A percentile compares a stretch with the other conserved stretches of the same genome.
Conservation (phyloP, 768 basidiomycete species). For the Sporobolomyces roseus region DNA sequence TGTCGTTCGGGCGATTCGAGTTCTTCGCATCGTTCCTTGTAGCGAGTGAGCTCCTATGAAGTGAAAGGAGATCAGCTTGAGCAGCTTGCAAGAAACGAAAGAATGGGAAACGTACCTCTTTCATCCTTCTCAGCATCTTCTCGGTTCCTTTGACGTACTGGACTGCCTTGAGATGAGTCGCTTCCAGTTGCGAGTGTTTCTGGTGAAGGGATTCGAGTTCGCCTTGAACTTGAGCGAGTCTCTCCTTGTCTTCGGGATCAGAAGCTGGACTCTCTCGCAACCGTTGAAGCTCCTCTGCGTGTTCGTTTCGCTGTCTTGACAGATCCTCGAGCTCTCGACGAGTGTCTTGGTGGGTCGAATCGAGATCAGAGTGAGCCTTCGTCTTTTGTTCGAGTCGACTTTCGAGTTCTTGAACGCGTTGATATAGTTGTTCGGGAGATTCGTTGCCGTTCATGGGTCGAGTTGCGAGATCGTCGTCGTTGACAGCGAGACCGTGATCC, state of each 20-base stretch:
- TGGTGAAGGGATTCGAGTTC: slow-evolving; percentile 51
- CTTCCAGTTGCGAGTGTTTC: slow-evolving; percentile 68
- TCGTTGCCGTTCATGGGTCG: slow-evolving; percentile 46
- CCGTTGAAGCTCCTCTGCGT: slow-evolving; percentile 24
- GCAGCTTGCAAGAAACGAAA: neutral
- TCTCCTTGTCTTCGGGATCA: slow-evolving; percentile 16
- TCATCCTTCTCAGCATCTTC: slow-evolving; percentile 94
- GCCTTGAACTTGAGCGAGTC: slow-evolving; percentile 55
- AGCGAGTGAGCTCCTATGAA: slow-evolving; percentile 69
- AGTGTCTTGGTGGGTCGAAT: slow-evolving; percentile 49
- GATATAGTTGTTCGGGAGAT: slow-evolving; percentile 44
- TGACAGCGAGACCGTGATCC: slow-evolving; percentile 74
- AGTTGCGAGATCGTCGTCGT: slow-evolving; percentile 59
- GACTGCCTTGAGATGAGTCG: slow-evolving; percentile 93
- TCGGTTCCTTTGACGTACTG: slow-evolving; percentile 98
- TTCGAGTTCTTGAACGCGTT: slow-evolving; percentile 70
- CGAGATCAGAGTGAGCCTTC: slow-evolving; percentile 86
- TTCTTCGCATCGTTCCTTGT: slow-evolving; percentile 72
- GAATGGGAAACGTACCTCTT: slow-evolving; percentile 55
- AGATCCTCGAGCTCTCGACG: slow-evolving; percentile 25
- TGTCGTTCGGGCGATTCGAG: slow-evolving; percentile 58
- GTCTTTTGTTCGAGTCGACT: slow-evolving; percentile 74
- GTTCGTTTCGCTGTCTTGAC: slow-evolving; percentile 26
- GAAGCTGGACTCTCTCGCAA: neutral
- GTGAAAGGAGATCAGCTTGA: neutral